Conservation (phyloP, 495 filamentous ascomycete species). For the Schizothecium vesticola region DNA sequence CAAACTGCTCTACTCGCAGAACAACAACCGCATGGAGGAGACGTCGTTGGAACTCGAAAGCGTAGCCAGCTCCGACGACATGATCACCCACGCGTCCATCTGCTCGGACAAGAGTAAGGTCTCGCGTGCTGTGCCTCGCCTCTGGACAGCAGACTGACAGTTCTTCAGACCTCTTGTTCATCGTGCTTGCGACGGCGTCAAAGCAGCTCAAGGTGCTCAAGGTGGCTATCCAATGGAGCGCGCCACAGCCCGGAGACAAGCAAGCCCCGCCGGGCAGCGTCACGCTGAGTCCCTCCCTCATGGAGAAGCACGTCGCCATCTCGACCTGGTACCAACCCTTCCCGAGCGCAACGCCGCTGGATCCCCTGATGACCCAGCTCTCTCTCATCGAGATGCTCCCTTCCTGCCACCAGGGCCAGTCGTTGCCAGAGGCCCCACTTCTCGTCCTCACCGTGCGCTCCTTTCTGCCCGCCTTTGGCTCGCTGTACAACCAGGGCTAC, state of each 20-base stretch:
- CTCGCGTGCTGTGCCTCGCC: not conserved
- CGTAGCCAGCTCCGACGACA: slow-evolving; percentile 58
- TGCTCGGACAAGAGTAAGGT: slow-evolving; percentile 61
- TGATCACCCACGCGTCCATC: slow-evolving; percentile 76
- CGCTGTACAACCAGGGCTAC: slow-evolving; percentile 53
- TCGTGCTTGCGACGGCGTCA: slow-evolving; percentile 61
- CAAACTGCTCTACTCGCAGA: slow-evolving; percentile 61
- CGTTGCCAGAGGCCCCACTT: slow-evolving; percentile 38
- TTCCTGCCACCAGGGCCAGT: slow-evolving; percentile 39
- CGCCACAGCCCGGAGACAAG: slow-evolving; percentile 36
- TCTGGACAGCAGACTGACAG: not conserved
- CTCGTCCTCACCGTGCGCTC: slow-evolving; percentile 70
- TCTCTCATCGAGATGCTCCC: slow-evolving; percentile 64
- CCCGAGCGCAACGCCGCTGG: slow-evolving; percentile 39
- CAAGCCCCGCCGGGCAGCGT: slow-evolving; percentile 30
- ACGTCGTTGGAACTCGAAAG: slow-evolving; percentile 63
- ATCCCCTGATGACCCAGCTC: slow-evolving; percentile 52
- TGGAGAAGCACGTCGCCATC: slow-evolving; percentile 46
- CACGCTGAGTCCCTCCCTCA: slow-evolving; percentile 37
- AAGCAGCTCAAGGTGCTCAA: slow-evolving; percentile 62
- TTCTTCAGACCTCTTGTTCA: slow-evolving; percentile 49
- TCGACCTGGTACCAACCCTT: slow-evolving; percentile 45
- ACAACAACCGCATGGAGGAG: slow-evolving; percentile 62
- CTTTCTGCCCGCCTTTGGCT: slow-evolving; percentile 47
- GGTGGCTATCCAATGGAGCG: slow-evolving; percentile 51